Conservation (phyloP, 2,329 filamentous ascomycete genomes). For the Penicillium sp. region DNA sequence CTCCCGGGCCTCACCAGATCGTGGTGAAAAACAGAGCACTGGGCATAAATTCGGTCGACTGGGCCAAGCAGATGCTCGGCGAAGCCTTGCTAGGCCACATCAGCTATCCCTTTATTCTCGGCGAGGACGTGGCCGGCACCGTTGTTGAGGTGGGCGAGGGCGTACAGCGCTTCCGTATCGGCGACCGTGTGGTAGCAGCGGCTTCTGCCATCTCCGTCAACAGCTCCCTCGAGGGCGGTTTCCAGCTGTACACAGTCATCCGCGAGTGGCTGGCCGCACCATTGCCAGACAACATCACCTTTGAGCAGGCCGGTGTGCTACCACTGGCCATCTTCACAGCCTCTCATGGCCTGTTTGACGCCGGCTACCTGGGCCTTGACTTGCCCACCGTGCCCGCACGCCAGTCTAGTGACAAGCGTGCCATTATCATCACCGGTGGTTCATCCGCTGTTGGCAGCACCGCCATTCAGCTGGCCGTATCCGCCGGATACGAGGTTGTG, state of each 20-base stretch:
- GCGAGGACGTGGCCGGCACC: constrained; percentile 48
- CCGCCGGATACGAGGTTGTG: constrained; percentile 44
- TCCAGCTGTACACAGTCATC: constrained; percentile 31
- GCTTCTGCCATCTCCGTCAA: not conserved
- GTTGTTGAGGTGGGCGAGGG: constrained; percentile 8
- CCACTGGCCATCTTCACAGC: constrained; percentile 38
- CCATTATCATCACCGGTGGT: constrained; percentile 54
- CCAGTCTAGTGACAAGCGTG: constrained; percentile 15
- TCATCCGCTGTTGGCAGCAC: constrained; percentile 48
- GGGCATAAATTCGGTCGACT: not conserved
- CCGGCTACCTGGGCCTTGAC: constrained; percentile 14
- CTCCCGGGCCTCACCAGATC: not conserved
- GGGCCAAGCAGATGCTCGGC: not conserved
- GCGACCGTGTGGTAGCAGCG: constrained; percentile 13
- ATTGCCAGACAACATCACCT: constrained; percentile 32
- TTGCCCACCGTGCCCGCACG: constrained; percentile 13
- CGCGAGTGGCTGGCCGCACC: constrained; percentile 13
- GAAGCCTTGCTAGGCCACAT: not conserved
- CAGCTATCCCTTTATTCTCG: constrained; percentile 37
- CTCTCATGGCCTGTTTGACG: constrained; percentile 32
- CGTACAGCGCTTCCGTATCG: constrained; percentile 17
- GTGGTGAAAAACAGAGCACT: not conserved
- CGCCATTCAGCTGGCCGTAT: constrained; percentile 47
- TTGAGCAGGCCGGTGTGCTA: constrained; percentile 35
- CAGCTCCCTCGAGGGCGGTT: constrained; percentile 18